phyloP scores from a whole-genome alignment of 495 filamentous ascomycete genomes.

The Lineolata rhizophorae region DNA sequence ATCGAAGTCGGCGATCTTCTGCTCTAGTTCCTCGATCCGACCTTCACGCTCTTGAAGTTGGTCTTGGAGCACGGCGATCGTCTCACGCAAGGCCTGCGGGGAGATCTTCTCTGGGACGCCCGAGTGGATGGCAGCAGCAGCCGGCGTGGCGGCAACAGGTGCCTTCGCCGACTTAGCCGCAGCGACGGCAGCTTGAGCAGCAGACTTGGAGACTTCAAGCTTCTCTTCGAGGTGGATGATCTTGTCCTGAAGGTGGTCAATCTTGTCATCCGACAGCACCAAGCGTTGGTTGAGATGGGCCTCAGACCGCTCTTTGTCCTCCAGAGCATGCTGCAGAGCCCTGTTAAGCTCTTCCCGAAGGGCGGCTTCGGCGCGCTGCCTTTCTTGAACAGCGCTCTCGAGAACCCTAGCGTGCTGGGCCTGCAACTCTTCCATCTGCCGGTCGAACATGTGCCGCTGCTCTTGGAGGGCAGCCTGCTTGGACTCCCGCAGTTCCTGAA shows the following conservation, averaged over 20 bases:
- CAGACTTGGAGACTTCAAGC: conserved; percentile 73
- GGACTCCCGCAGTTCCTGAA: conserved; percentile 30
- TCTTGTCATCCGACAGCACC: conserved; percentile 55
- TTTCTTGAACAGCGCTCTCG: conserved; percentile 22
- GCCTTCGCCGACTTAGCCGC: conserved; percentile 49
- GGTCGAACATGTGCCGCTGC: conserved; percentile 46
- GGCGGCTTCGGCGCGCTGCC: neutral
- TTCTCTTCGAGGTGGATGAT: conserved; percentile 69
- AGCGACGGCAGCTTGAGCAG: conserved; percentile 67
- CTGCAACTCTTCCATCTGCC: conserved; percentile 25
- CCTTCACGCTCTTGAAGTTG: conserved; percentile 86
- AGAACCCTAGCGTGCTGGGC: conserved; percentile 53
- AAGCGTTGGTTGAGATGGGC: conserved; percentile 34
- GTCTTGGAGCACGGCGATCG: conserved; percentile 86
- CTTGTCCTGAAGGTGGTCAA: conserved; percentile 58
- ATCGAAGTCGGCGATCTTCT: conserved; percentile 40
- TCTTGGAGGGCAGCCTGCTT: conserved; percentile 46
- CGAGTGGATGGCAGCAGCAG: conserved; percentile 22
- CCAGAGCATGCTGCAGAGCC: conserved; percentile 35
- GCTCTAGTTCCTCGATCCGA: conserved; percentile 69
- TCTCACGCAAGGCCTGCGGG: conserved; percentile 82
- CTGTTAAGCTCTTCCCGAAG: conserved; percentile 21
- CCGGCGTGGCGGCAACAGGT: conserved; percentile 13
- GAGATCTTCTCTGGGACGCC: conserved; percentile 66
- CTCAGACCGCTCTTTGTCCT: conserved; percentile 19